phyloP scores from a whole-genome alignment of 192 early-diverging fungal genomes.

The Cetraspora pellucida region DNA sequence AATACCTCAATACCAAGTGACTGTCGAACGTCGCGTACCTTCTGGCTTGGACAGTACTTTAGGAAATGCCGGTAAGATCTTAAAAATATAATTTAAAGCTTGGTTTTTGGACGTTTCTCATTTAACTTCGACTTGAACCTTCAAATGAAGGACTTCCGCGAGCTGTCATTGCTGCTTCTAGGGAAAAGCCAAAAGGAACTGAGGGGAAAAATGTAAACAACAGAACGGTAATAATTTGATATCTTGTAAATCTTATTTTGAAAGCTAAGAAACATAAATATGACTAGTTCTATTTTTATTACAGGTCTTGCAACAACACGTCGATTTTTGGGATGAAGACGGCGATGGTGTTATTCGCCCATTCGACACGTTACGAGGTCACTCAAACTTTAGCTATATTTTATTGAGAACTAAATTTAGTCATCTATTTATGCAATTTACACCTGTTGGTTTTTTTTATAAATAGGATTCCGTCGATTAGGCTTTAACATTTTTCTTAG shows the following conservation, averaged over 20 bases:
- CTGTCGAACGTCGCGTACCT: too few relatives aligned
- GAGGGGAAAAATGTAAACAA: neutral
- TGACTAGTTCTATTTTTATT: neutral
- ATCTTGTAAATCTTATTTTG: neutral
- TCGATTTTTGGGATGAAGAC: conserved; percentile 52
- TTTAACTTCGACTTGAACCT: too few relatives aligned
- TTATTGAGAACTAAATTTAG: neutral
- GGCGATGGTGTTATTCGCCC: conserved; percentile 49
- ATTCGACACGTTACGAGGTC: conserved; percentile 39
- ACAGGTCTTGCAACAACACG: conserved; percentile 56
- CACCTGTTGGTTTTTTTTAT: neutral
- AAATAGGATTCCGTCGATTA: conserved; percentile 43
- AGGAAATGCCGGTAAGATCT: too few relatives aligned
- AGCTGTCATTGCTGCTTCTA: conserved; percentile 22
- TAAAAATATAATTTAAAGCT: too few relatives aligned
- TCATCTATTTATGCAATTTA: neutral
- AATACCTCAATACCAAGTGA: too few relatives aligned
- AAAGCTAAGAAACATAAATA: neutral
- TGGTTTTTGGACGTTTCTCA: too few relatives aligned
- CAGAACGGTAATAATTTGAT: neutral
- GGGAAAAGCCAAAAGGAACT: conserved; percentile 13
- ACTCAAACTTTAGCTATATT: neutral
- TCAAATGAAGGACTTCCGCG: conserved; percentile 1
- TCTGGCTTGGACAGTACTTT: too few relatives aligned
- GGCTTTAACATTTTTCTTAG: conserved; percentile 52